Conservation (phyloP, 164 flowering plant species). For the Piper longum region DNA sequence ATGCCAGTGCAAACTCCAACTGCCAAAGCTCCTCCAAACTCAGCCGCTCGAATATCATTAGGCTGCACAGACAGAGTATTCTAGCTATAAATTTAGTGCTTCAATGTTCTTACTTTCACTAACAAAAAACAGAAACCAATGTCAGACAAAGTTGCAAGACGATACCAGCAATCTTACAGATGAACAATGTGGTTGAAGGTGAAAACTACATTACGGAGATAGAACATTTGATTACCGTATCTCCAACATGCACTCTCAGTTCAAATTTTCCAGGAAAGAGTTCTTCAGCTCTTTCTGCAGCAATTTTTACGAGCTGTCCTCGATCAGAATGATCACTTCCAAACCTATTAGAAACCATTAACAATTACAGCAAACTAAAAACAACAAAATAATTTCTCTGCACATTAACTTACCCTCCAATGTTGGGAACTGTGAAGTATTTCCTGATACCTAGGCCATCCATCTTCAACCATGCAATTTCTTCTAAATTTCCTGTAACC, state of each 20-base stretch:
- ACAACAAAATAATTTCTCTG: neutral
- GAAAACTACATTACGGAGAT: neutral
- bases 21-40: slow-evolving; percentile 19
- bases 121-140: neutral
- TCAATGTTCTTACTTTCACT: neutral
- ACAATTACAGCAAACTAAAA: neutral
- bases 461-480: slow-evolving; percentile 23
- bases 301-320: slow-evolving; percentile 19
- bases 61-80: slow-evolving; percentile 8
- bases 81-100: neutral
- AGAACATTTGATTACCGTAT: slow-evolving; percentile 7
- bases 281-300: slow-evolving; percentile 17
- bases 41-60: slow-evolving; percentile 14
- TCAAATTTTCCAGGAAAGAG: slow-evolving; percentile 14
- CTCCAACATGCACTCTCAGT: slow-evolving; percentile 19
- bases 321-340: slow-evolving; percentile 19
- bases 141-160: neutral
- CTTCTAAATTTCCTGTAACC: slow-evolving; percentile 23
- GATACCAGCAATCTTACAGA: no score
- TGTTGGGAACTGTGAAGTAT: slow-evolving; percentile 16
- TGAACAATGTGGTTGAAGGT: neutral
- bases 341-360: slow-evolving; percentile 8
- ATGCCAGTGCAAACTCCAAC: slow-evolving; percentile 16
- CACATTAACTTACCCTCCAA: slow-evolving; percentile 17
- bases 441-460: slow-evolving; percentile 17